Evolutionary conservation across 441 rosid genomes (phyloP).

Genomic region (Arabidopsis hybrid): DNA sequence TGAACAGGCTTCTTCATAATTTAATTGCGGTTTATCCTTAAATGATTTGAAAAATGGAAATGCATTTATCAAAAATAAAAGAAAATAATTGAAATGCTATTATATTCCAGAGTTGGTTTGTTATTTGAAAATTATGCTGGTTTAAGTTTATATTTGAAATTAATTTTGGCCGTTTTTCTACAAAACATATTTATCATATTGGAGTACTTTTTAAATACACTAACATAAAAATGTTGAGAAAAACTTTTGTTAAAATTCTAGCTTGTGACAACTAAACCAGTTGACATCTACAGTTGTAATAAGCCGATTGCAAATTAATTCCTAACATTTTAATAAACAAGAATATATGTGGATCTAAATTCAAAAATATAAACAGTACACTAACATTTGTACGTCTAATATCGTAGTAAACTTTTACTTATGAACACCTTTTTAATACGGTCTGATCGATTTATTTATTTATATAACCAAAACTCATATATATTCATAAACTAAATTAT

Average conservation of each 20-base stretch:
- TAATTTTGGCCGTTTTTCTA: no score
- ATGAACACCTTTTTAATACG: background rate
- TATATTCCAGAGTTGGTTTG: background rate
- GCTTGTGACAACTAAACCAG: background rate
- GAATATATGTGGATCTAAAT: background rate
- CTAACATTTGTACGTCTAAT: background rate
- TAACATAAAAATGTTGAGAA: no score
- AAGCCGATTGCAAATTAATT: background rate
- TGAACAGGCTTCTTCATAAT: slow-evolving; percentile 28
- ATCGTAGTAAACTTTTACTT: background rate
- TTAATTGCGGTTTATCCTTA: background rate
- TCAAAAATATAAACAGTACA: background rate
- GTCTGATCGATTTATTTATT: background rate
- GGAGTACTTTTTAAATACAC: no score
- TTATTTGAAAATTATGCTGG: no score
- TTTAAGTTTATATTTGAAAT: no score
- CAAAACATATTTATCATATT: no score
- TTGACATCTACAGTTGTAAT: background rate
- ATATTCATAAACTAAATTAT: background rate
- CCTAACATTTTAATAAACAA: background rate
- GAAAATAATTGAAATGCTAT: background rate
- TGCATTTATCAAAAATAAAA: no score
- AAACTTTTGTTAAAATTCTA: no score
- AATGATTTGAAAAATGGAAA: slow-evolving; percentile 1
- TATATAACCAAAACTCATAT: background rate